Percentiles rank a stretch among this genome's conserved stretches.
phyloP scores from a whole-genome alignment of 2,329 filamentous ascomycete species.

The Cytospora mali region DNA sequence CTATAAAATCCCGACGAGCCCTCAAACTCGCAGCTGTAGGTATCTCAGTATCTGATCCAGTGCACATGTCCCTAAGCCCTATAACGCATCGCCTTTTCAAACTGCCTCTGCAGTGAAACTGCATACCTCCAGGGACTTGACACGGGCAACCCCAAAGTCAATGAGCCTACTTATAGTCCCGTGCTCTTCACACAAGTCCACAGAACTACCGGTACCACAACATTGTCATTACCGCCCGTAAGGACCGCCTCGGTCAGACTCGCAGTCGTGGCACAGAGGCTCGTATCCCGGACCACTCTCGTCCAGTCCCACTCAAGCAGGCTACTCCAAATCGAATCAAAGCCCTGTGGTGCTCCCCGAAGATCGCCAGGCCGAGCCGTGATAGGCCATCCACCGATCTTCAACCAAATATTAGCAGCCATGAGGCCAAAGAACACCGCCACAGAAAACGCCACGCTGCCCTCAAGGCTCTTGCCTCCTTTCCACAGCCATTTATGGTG shows the following conservation, averaged over 20 bases:
- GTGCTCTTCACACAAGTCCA: constrained; percentile 86
- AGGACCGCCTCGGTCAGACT: constrained; percentile 94
- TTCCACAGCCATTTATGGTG: constrained; percentile 94
- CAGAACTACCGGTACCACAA: constrained; percentile 88
- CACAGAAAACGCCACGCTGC: constrained; percentile 75
- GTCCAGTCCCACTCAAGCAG: constrained; percentile 33
- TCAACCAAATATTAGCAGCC: constrained; percentile 72
- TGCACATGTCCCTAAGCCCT: not conserved
- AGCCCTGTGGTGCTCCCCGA: not conserved
- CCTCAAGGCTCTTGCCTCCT: constrained; percentile 93
- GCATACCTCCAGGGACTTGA: not conserved
- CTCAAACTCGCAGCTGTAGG: not conserved
- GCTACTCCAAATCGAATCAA: constrained; percentile 7
- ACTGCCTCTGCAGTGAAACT: not conserved
- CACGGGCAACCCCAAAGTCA: too few relatives aligned
- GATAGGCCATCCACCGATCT: constrained; percentile 74
- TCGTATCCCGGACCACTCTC: constrained; percentile 73
- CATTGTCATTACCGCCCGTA: constrained; percentile 97
- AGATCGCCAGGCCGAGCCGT: constrained; percentile 59
- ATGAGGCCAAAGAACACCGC: constrained; percentile 79
- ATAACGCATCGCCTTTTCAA: not conserved
- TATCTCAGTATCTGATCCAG: not conserved
- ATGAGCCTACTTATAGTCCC: constrained; percentile 8
- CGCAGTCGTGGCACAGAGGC: constrained; percentile 73
- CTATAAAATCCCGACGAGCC: not conserved